Percentiles rank a stretch among this genome's conserved stretches.
Conservation (phyloP, 2,329 filamentous ascomycete genomes). For the Neonectria sp. region DNA sequence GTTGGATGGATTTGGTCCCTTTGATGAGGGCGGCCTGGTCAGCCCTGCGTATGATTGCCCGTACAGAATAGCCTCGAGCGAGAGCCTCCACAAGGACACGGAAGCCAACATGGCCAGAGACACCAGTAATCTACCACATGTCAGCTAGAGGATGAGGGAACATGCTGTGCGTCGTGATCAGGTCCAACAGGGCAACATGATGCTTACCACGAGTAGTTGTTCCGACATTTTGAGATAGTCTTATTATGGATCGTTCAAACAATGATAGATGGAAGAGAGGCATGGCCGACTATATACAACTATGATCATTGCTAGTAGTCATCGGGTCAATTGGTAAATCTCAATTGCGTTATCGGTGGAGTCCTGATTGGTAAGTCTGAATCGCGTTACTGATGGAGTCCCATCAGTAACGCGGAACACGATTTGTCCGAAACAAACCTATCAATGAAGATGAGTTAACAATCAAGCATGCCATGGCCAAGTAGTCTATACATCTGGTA, state of each 20-base stretch:
- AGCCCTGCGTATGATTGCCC: background rate
- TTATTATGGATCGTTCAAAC: background rate
- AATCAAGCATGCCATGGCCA: background rate
- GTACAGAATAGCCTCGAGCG: background rate
- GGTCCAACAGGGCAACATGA: background rate
- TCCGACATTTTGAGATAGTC: background rate
- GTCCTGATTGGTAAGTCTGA: background rate
- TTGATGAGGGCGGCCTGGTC: background rate
- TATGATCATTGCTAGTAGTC: background rate
- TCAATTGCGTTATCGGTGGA: background rate
- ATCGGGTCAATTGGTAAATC: background rate
- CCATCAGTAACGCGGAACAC: background rate
- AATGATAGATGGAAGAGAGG: background rate
- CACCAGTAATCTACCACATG: slow-evolving; percentile 2
- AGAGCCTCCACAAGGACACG: slow-evolving; percentile 9
- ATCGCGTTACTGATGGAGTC: background rate
- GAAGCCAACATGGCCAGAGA: slow-evolving; percentile 9
- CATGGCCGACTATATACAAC: background rate
- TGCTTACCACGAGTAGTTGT: background rate
- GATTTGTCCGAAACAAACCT: background rate
- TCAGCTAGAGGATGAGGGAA: background rate
- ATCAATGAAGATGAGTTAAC: background rate
- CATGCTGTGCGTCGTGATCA: background rate
- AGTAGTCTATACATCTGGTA: background rate
- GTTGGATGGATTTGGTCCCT: background rate